These are phyloP conservation scores for Solanum habrochaites DNA, from an alignment of 257 asterid species.

Conservation along the genomic window DNA sequence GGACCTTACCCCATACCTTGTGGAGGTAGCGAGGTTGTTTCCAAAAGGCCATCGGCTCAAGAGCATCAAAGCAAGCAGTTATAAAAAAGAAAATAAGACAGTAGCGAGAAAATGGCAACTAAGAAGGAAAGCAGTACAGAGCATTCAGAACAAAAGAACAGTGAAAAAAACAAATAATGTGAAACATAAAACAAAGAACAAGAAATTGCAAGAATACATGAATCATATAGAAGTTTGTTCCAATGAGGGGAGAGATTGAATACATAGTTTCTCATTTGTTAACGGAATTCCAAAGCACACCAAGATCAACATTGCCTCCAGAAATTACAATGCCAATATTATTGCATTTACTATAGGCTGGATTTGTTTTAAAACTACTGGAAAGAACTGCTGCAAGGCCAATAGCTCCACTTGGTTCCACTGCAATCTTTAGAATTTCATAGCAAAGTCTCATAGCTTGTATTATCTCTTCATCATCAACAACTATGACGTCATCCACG, in stretches of 20 bases:
- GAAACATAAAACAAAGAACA: not conserved
- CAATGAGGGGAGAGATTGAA: not conserved
- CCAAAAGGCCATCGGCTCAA: not conserved
- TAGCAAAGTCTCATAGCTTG: constrained; percentile 75
- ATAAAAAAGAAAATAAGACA: not conserved
- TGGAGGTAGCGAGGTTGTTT: not conserved
- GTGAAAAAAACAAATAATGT: not conserved
- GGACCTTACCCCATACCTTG: not conserved
- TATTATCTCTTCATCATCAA: constrained; percentile 65
- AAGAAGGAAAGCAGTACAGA: not conserved
- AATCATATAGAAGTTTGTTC: not conserved
- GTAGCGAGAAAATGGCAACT: not conserved
- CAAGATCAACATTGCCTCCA: constrained; percentile 91
- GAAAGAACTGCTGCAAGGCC: constrained; percentile 94
- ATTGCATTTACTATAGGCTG: constrained; percentile 39
- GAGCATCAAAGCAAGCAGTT: not conserved
- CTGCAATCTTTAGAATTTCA: constrained; percentile 68
- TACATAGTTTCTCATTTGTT: constrained; percentile 4
- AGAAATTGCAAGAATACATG: not conserved
- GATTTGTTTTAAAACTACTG: constrained; percentile 33
- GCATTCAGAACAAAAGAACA: not conserved
- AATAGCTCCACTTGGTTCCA: constrained; percentile 94
- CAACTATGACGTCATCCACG: constrained; percentile 63
- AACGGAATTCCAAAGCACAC: constrained; percentile 63
- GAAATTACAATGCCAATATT: constrained; percentile 66